A percentile compares a stretch with the other conserved stretches of the same genome.
phyloP scores from a whole-genome alignment of 345 rosid species.

The Triadica sebifera region DNA sequence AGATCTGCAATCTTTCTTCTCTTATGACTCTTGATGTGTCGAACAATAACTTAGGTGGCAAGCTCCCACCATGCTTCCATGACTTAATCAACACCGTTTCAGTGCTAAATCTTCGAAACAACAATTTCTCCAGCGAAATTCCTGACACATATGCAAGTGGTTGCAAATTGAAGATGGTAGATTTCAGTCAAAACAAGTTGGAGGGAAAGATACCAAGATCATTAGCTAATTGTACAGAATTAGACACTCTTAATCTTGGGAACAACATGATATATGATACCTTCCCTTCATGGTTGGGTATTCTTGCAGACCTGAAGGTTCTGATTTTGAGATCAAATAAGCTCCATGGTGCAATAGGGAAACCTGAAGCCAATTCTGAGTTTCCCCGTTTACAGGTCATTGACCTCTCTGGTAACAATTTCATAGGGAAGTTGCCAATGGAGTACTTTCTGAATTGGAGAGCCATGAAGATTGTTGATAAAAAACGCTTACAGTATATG shows the following conservation, averaged over 20 bases:
- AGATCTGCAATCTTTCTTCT: slow-evolving; percentile 15
- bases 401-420: too few relatives aligned
- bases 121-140: neutral
- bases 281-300: too few relatives aligned
- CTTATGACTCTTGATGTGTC: slow-evolving; percentile 14
- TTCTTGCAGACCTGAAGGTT: too few relatives aligned
- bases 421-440: too few relatives aligned
- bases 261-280: too few relatives aligned
- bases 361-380: too few relatives aligned
- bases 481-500: too few relatives aligned
- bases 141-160: neutral
- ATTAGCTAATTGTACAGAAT: neutral
- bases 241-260: neutral
- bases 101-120: neutral
- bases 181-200: neutral
- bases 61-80: slow-evolving; percentile 34
- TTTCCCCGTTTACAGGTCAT: too few relatives aligned
- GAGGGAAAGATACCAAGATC: neutral
- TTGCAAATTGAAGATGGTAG: neutral
- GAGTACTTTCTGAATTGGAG: too few relatives aligned
- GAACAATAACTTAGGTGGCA: slow-evolving; percentile 15
- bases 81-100: neutral
- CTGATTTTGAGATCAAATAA: too few relatives aligned
- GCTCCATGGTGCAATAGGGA: too few relatives aligned
- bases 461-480: too few relatives aligned